These are phyloP conservation scores for Eimeria praecox DNA, from an alignment of 169 alveolate genomes.

Conservation along the genomic window DNA sequence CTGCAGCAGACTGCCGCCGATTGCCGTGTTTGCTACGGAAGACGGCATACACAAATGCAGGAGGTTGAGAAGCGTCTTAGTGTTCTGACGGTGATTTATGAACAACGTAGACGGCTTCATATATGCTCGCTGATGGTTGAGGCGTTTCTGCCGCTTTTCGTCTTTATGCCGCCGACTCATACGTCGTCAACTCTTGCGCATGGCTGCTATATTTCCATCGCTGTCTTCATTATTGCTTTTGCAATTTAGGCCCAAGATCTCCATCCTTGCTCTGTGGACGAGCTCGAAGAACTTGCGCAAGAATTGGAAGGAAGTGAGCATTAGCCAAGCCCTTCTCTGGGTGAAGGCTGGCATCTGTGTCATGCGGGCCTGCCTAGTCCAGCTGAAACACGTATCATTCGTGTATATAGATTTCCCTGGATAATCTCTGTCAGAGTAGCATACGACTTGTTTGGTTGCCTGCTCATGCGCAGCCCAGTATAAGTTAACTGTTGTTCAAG, in stretches of 20 bases:
- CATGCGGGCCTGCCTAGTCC: neutral
- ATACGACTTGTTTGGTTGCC: neutral
- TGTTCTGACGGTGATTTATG: slow-evolving; percentile 62
- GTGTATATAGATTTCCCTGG: neutral
- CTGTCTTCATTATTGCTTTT: neutral
- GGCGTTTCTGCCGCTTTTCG: neutral
- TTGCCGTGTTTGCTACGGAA: slow-evolving; percentile 78
- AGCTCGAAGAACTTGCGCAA: slow-evolving; percentile 81
- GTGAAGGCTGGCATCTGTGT: neutral
- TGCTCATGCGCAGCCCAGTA: slow-evolving; percentile 74
- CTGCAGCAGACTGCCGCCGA: slow-evolving; percentile 78
- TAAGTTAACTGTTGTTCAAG: slow-evolving; percentile 79
- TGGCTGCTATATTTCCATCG: neutral
- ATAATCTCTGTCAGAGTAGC: neutral
- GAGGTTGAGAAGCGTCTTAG: slow-evolving; percentile 81
- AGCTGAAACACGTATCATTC: neutral
- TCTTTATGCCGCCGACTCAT: neutral
- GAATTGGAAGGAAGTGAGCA: slow-evolving; percentile 79
- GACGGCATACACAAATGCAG: slow-evolving; percentile 76
- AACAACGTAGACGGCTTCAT: neutral
- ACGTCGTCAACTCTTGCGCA: neutral
- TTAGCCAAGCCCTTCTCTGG: neutral
- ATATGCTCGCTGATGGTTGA: neutral
- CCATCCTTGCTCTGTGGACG: slow-evolving; percentile 76
- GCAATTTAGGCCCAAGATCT: slow-evolving; percentile 75